Evolutionary conservation across 345 rosid species (phyloP), one percentile per base, ranked within the genome.

Genomic region (Excoecaria cochinchinensis): DNA sequence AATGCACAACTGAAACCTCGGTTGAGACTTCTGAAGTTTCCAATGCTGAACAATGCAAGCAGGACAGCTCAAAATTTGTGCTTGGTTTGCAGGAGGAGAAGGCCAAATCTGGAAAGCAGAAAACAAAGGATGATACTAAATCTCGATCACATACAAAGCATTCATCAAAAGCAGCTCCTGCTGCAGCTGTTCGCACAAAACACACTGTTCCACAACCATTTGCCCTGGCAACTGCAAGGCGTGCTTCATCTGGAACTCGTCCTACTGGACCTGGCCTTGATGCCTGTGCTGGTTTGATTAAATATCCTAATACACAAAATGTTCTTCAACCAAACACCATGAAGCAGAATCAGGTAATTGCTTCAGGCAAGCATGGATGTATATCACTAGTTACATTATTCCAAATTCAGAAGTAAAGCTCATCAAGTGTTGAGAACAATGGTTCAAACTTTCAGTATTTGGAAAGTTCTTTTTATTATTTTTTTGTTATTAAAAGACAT

Each of bases 181-280:
- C 82, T 6, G 82, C 77, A 76, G 81, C 62, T 84, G 81, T 78
- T 77, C 87, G 84, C 81, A 82, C 82, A 62, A 91, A 86, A 75
- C 89, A 68, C 83, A 94, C 98, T 0, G 89, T 94, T 83, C 98
- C 98, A 15, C 92, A 86, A 62, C 98, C 98, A 67, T 92, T 94
- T 86, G 79, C 92, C 63, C 85, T 94, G 6, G 98, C 91, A 69
- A 94, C 98, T 21, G 95, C 87, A 82, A 90, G 85, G 84, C 97
- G 98, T 70, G 97, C 98, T 75, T 87, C 94, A 69, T 84, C 77
- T 78, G 91, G 86, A 57, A 73, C 82, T 47, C 91, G 93, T 59
- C 89, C 83, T 57, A 75, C 81, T 80, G 81, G 67, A 0, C 63
- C 77, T 69, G 88, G 84, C 72, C 44, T 82, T 62, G 79, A 69